Evolutionary conservation across 2,329 filamentous ascomycete species (phyloP).

Genomic region (Graphium sp.): DNA sequence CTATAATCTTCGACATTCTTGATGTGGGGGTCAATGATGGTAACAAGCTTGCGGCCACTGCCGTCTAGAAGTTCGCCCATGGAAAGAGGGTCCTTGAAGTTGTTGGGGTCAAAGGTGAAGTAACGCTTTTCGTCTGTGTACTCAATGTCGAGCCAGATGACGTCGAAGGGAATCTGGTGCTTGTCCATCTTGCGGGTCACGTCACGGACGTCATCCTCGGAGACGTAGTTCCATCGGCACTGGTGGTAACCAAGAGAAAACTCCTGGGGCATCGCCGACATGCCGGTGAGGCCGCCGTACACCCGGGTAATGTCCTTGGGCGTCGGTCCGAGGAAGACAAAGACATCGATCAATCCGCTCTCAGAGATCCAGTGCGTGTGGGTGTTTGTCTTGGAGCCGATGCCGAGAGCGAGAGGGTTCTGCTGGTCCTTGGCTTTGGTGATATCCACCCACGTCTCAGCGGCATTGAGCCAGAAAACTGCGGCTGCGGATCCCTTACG

Average conservation of each 20-base stretch:
- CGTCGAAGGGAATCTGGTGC: conserved; percentile 87
- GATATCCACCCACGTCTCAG: conserved; percentile 95
- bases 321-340: conserved; percentile 82
- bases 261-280: conserved; percentile 77
- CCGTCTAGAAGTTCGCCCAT: conserved; percentile 82
- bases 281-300: conserved; percentile 84
- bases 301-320: conserved; percentile 66
- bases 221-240: conserved; percentile 97
- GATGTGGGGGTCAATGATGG: conserved; percentile 94
- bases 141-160: conserved; percentile 98
- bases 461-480: conserved; percentile 93
- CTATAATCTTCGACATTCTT: conserved; percentile 74
- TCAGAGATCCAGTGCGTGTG: conserved; percentile 97
- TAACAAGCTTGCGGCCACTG: conserved; percentile 76
- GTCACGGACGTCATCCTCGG: conserved; percentile 90
- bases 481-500: conserved; percentile 85
- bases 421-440: conserved; percentile 57
- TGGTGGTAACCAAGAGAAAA: conserved; percentile 92
- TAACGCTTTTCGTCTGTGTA: conserved; percentile 96
- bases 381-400: conserved; percentile 53
- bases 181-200: conserved; percentile 95
- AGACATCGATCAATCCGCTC: conserved; percentile 74
- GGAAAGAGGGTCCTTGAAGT: conserved; percentile 66
- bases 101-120: conserved; percentile 89
- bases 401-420: conserved; percentile 64